These are phyloP conservation scores for Neurospora sp. DNA, from an alignment of 495 filamentous ascomycete genomes.

Conservation along the genomic window DNA sequence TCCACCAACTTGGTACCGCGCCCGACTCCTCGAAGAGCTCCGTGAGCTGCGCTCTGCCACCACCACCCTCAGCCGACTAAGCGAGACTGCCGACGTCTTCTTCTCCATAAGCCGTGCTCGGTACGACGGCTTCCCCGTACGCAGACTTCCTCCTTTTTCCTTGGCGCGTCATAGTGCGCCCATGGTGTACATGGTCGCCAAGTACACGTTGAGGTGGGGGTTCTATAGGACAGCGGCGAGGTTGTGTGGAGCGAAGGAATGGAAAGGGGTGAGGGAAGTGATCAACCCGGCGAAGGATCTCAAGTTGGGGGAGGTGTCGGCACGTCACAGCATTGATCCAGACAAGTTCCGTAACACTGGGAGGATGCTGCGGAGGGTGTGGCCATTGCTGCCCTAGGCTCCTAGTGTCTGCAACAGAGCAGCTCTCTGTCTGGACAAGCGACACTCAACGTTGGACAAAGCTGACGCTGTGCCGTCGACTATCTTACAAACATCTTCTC, in stretches of 20 bases:
- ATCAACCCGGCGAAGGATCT: conserved; percentile 40
- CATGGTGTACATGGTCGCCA: conserved; percentile 42
- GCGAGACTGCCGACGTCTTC: conserved; percentile 45
- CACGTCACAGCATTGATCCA: conserved; percentile 33
- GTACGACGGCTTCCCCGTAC: conserved; percentile 28
- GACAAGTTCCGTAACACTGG: conserved; percentile 17
- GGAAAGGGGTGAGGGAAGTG: conserved; percentile 32
- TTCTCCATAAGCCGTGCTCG: conserved; percentile 39
- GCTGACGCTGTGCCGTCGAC: not conserved
- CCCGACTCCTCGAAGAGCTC: conserved; percentile 38
- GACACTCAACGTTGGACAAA: not conserved
- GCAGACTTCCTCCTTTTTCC: conserved; percentile 23
- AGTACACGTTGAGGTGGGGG: conserved; percentile 40
- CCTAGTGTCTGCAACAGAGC: not conserved
- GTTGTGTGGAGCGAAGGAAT: conserved; percentile 25
- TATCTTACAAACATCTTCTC: conserved; percentile 6
- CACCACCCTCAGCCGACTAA: conserved; percentile 30
- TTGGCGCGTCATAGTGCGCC: conserved; percentile 18
- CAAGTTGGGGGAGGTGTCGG: conserved; percentile 38
- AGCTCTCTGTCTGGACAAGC: not conserved
- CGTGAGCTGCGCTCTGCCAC: conserved; percentile 28
- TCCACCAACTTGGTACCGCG: conserved; percentile 35
- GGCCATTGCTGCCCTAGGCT: not conserved
- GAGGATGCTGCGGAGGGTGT: not conserved
- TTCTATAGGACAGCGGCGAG: conserved; percentile 37